A percentile compares a stretch with the other conserved stretches of the same genome.
Conservation (phyloP, 768 basidiomycete genomes). For the Chalciporus piperatus region DNA sequence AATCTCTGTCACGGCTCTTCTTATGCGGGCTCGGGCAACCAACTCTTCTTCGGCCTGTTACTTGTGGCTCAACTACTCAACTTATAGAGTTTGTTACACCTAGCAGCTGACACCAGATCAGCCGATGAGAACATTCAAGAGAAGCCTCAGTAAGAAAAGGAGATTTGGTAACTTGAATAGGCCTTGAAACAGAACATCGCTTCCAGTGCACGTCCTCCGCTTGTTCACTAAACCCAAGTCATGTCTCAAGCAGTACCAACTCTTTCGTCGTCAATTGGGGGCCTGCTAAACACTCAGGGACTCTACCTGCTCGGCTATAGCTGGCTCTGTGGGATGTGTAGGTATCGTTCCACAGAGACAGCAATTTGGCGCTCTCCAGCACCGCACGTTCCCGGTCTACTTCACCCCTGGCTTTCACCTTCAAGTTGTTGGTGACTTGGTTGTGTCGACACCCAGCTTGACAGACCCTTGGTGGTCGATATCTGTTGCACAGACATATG, state of each 20-base stretch:
- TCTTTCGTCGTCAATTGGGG: not conserved
- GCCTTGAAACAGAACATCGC: not conserved
- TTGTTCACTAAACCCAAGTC: not conserved
- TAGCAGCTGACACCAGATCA: not conserved
- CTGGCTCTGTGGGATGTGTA: slow-evolving; percentile 71
- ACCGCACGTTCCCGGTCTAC: slow-evolving; percentile 72
- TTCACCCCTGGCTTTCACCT: slow-evolving; percentile 55
- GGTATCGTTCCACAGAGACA: slow-evolving; percentile 55
- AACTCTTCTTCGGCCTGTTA: not conserved
- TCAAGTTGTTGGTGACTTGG: slow-evolving; percentile 63
- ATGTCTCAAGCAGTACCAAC: slow-evolving; percentile 2
- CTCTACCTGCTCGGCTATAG: slow-evolving; percentile 56
- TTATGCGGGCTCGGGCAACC: not conserved
- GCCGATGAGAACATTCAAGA: not conserved
- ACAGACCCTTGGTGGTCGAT: slow-evolving; percentile 51
- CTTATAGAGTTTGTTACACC: not conserved
- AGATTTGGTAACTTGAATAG: not conserved
- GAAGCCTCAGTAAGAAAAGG: no score
- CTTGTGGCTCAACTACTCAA: not conserved
- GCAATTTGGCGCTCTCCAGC: slow-evolving; percentile 72
- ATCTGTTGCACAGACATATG: slow-evolving; percentile 60
- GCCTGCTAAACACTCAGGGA: slow-evolving; percentile 21
- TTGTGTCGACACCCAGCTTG: slow-evolving; percentile 49
- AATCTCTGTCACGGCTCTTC: not conserved
- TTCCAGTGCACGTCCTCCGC: not conserved